These are phyloP conservation scores for Entomortierella beljakovae DNA, from an alignment of 192 early-diverging fungal genomes.

Conservation along the genomic window DNA sequence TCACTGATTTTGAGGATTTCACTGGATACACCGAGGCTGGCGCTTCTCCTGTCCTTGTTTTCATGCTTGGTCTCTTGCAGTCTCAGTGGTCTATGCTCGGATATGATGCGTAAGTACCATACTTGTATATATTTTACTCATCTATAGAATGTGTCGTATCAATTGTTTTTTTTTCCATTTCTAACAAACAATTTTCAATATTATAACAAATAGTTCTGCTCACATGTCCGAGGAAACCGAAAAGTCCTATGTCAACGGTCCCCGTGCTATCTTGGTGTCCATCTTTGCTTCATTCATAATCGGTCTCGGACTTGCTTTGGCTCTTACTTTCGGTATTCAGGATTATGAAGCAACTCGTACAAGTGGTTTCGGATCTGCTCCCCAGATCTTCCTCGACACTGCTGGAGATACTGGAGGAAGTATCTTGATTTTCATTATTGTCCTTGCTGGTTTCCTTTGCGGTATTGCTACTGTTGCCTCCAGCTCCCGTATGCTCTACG, in stretches of 20 bases:
- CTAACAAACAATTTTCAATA: not conserved
- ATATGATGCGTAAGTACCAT: slow-evolving; percentile 46
- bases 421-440: slow-evolving; percentile 56
- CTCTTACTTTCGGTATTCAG: slow-evolving; percentile 54
- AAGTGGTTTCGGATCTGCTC: slow-evolving; percentile 35
- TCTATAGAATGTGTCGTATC: not conserved
- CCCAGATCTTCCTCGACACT: slow-evolving; percentile 58
- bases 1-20: slow-evolving; percentile 46
- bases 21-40: slow-evolving; percentile 42
- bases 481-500: slow-evolving; percentile 61
- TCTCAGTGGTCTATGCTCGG: slow-evolving; percentile 54
- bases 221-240: slow-evolving; percentile 58
- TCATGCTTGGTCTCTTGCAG: slow-evolving; percentile 55
- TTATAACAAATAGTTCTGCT: slow-evolving; percentile 25
- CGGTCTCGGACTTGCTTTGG: slow-evolving; percentile 52
- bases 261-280: slow-evolving; percentile 50
- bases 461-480: slow-evolving; percentile 58
- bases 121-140: not conserved
- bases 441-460: slow-evolving; percentile 58
- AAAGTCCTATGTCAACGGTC: slow-evolving; percentile 50
- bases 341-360: slow-evolving; percentile 47
- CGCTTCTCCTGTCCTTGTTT: slow-evolving; percentile 43
- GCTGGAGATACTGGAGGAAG: slow-evolving; percentile 53
- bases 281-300: slow-evolving; percentile 48
- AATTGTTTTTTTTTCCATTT: not conserved